A percentile compares a stretch with the other conserved stretches of the same genome.
phyloP scores from a whole-genome alignment of 192 early-diverging fungal genomes.

The Bifiguratus adelaidae region DNA sequence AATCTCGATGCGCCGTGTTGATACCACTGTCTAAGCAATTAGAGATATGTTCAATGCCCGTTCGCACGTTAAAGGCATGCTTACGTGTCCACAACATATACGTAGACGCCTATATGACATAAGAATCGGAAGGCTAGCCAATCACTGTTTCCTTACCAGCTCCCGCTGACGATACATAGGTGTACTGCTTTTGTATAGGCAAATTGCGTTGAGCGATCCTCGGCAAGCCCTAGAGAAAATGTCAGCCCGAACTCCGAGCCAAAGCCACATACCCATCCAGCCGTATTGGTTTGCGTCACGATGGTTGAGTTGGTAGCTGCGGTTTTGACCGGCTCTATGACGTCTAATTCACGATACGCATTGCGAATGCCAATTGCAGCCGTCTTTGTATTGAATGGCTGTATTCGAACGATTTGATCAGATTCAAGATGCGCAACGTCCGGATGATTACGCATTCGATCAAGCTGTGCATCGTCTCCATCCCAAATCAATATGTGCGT shows the following conservation, averaged over 20 bases:
- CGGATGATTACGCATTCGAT: not conserved
- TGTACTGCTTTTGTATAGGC: slow-evolving; percentile 30
- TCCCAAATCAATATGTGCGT: not conserved
- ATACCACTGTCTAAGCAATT: slow-evolving; percentile 15
- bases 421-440: not conserved
- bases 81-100: slow-evolving; percentile 57
- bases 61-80: not conserved
- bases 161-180: slow-evolving; percentile 50
- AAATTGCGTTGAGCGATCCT: slow-evolving; percentile 29
- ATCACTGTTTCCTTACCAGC: too few species aligned
- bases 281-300: not conserved
- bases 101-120: slow-evolving; percentile 41
- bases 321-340: not conserved
- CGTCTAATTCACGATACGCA: not conserved
- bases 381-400: not conserved
- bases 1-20: slow-evolving; percentile 32
- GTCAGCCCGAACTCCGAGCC: not conserved
- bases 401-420: not conserved
- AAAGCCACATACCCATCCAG: not conserved
- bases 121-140: too few species aligned
- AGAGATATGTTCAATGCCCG: not conserved
- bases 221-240: slow-evolving; percentile 29
- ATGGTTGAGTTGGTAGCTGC: not conserved
- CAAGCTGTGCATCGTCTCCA: not conserved
- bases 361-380: not conserved